Conservation (phyloP, 257 asterid genomes). For the Capsicum chinense region DNA sequence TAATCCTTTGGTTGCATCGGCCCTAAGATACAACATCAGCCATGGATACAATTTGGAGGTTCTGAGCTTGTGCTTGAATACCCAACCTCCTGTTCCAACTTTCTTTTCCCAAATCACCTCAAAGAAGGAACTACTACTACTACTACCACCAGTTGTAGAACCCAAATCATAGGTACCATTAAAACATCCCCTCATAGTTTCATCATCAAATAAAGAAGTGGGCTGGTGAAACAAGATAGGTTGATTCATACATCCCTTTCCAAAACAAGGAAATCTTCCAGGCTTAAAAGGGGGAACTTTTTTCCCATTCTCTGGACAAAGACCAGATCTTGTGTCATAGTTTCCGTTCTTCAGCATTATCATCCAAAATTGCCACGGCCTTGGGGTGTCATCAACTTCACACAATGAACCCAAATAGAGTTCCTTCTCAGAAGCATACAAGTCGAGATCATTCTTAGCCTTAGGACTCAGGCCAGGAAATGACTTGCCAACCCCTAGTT, state of each 20-base stretch:
- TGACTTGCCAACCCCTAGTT: constrained; percentile 55
- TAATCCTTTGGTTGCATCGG: constrained; percentile 71
- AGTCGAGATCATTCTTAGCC: constrained; percentile 54
- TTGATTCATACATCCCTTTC: constrained; percentile 73
- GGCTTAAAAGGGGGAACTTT: constrained; percentile 56
- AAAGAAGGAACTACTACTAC: constrained; percentile 40
- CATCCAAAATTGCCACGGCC: constrained; percentile 89
- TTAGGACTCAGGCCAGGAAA: constrained; percentile 52
- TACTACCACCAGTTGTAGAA: background rate
- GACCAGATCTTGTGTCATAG: constrained; percentile 59
- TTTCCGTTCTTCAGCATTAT: constrained; percentile 72
- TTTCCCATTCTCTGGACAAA: constrained; percentile 65
- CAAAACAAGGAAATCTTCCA: constrained; percentile 67
- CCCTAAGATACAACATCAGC: constrained; percentile 78
- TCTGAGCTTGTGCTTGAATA: constrained; percentile 57
- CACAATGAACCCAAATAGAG: constrained; percentile 64
- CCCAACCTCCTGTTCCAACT: constrained; percentile 66
- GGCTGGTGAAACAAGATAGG: constrained; percentile 51
- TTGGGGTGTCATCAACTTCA: constrained; percentile 54
- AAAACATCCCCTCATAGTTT: constrained; percentile 58
- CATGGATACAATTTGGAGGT: constrained; percentile 70
- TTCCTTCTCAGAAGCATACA: constrained; percentile 72
- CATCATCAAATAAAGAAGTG: constrained; percentile 40
- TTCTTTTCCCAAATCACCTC: constrained; percentile 72
- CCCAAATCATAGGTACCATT: constrained; percentile 56